Percentiles rank a stretch among this genome's conserved stretches.
Conservation (phyloP, 441 rosid species). For the Isatis lusitanica region DNA sequence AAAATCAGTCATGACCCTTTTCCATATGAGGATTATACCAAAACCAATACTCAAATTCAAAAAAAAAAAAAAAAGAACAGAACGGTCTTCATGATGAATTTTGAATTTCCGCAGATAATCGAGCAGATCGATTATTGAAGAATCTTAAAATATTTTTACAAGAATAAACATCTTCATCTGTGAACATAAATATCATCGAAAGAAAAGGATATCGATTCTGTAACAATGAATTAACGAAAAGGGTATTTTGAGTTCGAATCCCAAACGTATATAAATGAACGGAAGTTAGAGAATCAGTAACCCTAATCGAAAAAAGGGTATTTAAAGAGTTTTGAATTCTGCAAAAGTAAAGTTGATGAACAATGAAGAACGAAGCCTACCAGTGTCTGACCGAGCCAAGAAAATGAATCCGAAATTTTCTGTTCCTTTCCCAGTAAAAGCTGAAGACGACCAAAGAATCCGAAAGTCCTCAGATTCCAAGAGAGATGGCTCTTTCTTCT, state of each 20-base stretch:
- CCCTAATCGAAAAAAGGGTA: not conserved
- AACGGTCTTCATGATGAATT: not conserved
- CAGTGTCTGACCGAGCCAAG: conserved; percentile 10
- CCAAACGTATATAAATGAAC: not conserved
- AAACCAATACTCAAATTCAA: not conserved
- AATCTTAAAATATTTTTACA: not conserved
- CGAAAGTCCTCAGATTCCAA: not conserved
- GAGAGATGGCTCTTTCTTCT: conserved; percentile 17
- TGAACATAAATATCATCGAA: conserved; percentile 21
- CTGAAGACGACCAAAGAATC: conserved; percentile 4
- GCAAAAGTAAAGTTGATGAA: conserved; percentile 9
- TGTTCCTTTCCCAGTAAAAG: not conserved
- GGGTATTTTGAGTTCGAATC: not conserved
- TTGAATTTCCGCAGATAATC: not conserved
- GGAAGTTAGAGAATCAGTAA: not conserved
- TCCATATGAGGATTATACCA: not conserved
- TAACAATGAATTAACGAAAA: no score
- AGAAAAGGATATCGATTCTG: not conserved
- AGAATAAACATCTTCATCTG: not conserved
- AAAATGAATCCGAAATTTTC: not conserved
- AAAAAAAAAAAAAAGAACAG: not conserved
- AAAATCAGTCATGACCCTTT: conserved; percentile 4
- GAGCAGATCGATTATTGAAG: not conserved
- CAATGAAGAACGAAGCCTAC: conserved; percentile 24
- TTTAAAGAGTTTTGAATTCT: not conserved